Base-by-base conservation (phyloP, 148 eudicot genomes). In the Persicaria maculosa region DNA sequence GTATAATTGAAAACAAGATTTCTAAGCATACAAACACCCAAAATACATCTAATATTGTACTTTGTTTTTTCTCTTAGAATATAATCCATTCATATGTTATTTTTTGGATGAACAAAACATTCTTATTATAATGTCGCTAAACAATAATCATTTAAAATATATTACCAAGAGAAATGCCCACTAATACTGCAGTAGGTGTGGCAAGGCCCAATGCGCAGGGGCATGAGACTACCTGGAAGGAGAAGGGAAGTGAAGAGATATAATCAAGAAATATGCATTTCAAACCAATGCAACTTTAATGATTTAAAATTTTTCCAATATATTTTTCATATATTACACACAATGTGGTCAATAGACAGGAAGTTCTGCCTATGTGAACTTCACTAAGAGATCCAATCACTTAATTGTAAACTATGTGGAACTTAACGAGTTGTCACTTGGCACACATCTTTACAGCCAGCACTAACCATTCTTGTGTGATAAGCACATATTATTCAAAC, bases 121-220 rank as follows among this genome's bases (percentile, higher is more conserved):
- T 55, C 4, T 55, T 55, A 55, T 15, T 16, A 17, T 6, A 15
- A 20, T 16, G 61, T 55, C 40, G 40, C 40, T 17, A 54, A 65
- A 73, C 20, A 58, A 57, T 44, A 52, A 45, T 69, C 22, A 50
- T 3, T 69, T 6, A 47, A 65, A n/a, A 36, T 73, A 44, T 75
- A 52, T 48, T 80, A 94, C 98, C 98, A 61, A 91, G 87, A 73
- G 98, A 92, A 61, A 97, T 91, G 76, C 98, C 98, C 77, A 94
- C 97, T 58, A 94, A 88, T 75, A 94, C 92, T 79, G 98, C 98
- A 14, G 97, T 94, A 59, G 98, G 98, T 67, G 98, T 94, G 74
- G 98, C 98, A 79, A 94, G 98, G 78, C 98, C 98, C 78, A 94
- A 83, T 46, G 98, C 98, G 81, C 97, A 94, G 50, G 98, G 98